Conservation (phyloP, 2,329 filamentous ascomycete genomes). For the Tympanopsis confertula region DNA sequence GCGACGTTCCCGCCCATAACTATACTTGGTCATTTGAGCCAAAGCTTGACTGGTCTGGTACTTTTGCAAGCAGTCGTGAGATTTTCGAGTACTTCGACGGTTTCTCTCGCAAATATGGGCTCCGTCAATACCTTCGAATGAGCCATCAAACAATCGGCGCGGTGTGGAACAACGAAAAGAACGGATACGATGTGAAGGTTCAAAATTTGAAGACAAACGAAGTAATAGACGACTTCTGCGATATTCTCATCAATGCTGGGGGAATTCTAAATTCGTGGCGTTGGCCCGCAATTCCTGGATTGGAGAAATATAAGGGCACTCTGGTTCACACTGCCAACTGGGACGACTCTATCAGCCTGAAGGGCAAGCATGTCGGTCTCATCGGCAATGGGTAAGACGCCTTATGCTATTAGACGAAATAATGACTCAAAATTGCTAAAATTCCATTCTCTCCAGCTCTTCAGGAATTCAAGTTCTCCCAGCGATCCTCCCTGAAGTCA, state of each 20-base stretch:
- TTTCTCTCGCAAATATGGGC: constrained; percentile 24
- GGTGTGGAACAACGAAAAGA: constrained; percentile 20
- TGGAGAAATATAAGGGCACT: background rate
- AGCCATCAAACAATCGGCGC: constrained; percentile 14
- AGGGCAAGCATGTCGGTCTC: background rate
- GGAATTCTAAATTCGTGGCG: background rate
- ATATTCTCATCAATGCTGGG: background rate
- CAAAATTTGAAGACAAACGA: constrained; percentile 14
- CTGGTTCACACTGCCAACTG: background rate
- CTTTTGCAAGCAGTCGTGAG: constrained; percentile 27
- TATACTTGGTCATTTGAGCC: constrained; percentile 38
- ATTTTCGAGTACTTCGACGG: constrained; percentile 28
- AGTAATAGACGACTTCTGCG: constrained; percentile 17
- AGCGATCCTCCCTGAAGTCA: background rate
- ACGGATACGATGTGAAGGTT: constrained; percentile 20
- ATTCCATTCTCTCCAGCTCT: no score
- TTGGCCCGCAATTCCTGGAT: background rate
- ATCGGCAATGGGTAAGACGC: constrained; percentile 23
- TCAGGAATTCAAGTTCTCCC: background rate
- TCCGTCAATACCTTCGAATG: constrained; percentile 18
- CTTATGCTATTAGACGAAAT: constrained; percentile 15
- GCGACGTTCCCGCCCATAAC: constrained; percentile 37
- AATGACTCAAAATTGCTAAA: no score
- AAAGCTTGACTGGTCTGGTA: constrained; percentile 25
- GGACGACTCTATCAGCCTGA: background rate